A percentile compares a stretch with the other conserved stretches of the same genome.
phyloP scores from a whole-genome alignment of 495 filamentous ascomycete species.

The Terfezia boudieri region DNA sequence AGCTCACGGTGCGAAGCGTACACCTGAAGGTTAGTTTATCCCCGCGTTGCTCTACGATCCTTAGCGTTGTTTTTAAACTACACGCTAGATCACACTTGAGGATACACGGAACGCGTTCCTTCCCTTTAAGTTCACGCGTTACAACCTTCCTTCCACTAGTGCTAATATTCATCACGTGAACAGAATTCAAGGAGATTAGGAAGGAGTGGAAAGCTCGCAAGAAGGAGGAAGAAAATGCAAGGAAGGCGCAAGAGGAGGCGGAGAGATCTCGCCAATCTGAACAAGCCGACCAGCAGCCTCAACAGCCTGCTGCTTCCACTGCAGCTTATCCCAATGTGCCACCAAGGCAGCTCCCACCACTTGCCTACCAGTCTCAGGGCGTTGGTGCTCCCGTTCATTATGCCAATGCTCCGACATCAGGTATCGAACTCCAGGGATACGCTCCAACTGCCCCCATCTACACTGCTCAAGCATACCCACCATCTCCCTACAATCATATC shows the following conservation, averaged over 20 bases:
- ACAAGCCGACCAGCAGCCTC: slow-evolving; percentile 1
- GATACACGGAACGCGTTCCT: slow-evolving; percentile 1
- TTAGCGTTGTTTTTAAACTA: not conserved
- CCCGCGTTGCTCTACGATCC: not conserved
- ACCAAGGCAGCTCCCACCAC: not conserved
- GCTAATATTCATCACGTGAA: slow-evolving; percentile 20
- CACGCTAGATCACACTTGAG: not conserved
- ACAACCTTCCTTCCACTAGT: not conserved
- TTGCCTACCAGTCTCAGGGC: not conserved
- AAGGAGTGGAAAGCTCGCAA: slow-evolving; percentile 98
- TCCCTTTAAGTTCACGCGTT: not conserved
- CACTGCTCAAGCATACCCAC: not conserved
- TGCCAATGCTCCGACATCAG: not conserved
- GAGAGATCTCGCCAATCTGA: slow-evolving; percentile 9
- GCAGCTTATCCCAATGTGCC: not conserved
- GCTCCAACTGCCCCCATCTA: not conserved
- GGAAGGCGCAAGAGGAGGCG: slow-evolving; percentile 72
- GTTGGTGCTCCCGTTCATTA: not conserved
- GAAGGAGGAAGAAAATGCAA: slow-evolving; percentile 85
- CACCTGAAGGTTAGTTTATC: slow-evolving; percentile 59
- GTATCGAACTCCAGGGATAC: not conserved
- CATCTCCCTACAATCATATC: not conserved
- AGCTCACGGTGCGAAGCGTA: slow-evolving; percentile 74
- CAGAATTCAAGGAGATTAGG: slow-evolving; percentile 98
- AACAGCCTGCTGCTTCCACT: not conserved